Evolutionary conservation across 2,329 filamentous ascomycete genomes (phyloP).

Genomic region (Calonectria pseudoturangicola): DNA sequence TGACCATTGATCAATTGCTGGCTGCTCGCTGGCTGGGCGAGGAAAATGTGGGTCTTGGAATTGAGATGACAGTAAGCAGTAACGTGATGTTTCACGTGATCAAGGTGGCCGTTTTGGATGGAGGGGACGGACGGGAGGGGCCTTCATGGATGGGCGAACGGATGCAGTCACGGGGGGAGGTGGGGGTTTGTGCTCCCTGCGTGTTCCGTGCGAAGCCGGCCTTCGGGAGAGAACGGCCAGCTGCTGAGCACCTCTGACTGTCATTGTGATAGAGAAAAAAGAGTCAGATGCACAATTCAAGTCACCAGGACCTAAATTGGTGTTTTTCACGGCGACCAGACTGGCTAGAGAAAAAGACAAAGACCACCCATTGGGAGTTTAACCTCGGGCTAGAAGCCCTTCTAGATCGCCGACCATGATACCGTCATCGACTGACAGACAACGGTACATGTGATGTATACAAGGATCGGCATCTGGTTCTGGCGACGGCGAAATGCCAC

Average conservation of each 20-base stretch:
- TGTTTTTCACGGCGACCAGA: background rate
- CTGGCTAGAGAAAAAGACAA: background rate
- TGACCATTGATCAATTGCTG: slow-evolving; percentile 52
- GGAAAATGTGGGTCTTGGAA: slow-evolving; percentile 19
- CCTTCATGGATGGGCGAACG: slow-evolving; percentile 37
- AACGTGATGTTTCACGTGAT: slow-evolving; percentile 42
- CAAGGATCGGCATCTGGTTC: slow-evolving; percentile 9
- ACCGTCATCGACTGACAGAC: background rate
- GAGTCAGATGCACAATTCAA: slow-evolving; percentile 27
- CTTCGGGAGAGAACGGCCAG: slow-evolving; percentile 52
- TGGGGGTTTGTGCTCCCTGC: slow-evolving; percentile 35
- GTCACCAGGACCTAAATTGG: slow-evolving; percentile 10
- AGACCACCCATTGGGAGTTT: background rate
- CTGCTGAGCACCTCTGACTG: background rate
- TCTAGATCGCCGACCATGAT: background rate
- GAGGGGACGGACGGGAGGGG: slow-evolving; percentile 26
- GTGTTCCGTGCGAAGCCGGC: slow-evolving; percentile 49
- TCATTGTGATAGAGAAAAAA: slow-evolving; percentile 9
- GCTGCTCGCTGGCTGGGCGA: slow-evolving; percentile 47
- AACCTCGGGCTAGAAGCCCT: background rate
- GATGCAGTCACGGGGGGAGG: slow-evolving; percentile 41
- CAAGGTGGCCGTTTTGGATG: slow-evolving; percentile 5
- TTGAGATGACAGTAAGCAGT: too few species aligned
- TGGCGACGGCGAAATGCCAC: slow-evolving; percentile 29
- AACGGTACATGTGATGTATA: slow-evolving; percentile 25